Conservation (phyloP, 495 filamentous ascomycete genomes). For the Lasiosphaeriaceae sp. region DNA sequence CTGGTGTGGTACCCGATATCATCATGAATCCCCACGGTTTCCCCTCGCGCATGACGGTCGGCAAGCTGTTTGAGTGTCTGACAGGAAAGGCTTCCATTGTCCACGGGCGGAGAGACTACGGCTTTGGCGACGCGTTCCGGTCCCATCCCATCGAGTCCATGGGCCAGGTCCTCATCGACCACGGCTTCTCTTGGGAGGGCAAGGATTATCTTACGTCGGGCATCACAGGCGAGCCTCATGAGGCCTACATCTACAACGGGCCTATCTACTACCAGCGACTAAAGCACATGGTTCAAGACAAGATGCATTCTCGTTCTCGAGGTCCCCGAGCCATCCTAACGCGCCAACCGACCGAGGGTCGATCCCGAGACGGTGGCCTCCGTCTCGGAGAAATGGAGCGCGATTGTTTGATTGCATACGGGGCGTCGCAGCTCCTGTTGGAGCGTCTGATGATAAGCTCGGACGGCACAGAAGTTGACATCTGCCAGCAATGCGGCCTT, state of each 20-base stretch:
- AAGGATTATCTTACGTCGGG: constrained; percentile 95
- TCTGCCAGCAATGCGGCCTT: constrained; percentile 88
- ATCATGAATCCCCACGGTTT: constrained; percentile 99
- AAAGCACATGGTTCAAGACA: constrained; percentile 99
- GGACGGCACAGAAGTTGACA: constrained; percentile 84
- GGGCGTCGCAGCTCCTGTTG: constrained; percentile 83
- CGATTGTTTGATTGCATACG: constrained; percentile 95
- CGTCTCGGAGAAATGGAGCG: constrained; percentile 98
- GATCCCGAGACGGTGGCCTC: constrained; percentile 86
- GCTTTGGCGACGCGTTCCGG: constrained; percentile 91
- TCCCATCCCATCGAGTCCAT: constrained; percentile 89
- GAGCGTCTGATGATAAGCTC: constrained; percentile 93
- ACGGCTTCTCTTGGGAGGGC: constrained; percentile 92
- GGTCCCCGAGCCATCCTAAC: constrained; percentile 90
- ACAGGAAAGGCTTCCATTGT: constrained; percentile 91
- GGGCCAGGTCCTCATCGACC: constrained; percentile 74
- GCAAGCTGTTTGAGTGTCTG: constrained; percentile 93
- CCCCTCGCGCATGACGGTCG: constrained; percentile 98
- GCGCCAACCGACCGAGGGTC: constrained; percentile 93
- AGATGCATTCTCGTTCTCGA: constrained; percentile 94
- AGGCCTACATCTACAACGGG: constrained; percentile 96
- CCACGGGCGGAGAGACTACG: constrained; percentile 66
- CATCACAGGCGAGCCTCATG: constrained; percentile 89
- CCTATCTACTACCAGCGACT: constrained; percentile 99
- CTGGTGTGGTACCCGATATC: constrained; percentile 87